These are phyloP conservation scores for Neurospora intermedia DNA, from an alignment of 495 filamentous ascomycete species.

Conservation along the genomic window DNA sequence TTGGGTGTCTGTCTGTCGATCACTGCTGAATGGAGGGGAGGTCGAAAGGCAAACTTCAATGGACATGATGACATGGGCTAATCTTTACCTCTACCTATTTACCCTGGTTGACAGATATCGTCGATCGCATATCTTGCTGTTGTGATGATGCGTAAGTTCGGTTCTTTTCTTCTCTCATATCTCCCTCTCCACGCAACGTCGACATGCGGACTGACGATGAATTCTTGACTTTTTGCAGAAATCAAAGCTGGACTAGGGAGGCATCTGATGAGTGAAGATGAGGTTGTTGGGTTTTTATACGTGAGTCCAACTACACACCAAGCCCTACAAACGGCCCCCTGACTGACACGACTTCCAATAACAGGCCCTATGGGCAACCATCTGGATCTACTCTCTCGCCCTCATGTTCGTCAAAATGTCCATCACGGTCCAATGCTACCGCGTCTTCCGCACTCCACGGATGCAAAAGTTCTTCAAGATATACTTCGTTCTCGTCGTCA, in stretches of 20 bases:
- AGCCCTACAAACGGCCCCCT: no score
- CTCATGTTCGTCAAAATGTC: constrained; percentile 17
- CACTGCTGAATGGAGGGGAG: neutral
- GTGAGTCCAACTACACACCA: no score
- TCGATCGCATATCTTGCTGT: constrained; percentile 9
- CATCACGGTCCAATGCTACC: constrained; percentile 21
- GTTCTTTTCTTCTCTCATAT: neutral
- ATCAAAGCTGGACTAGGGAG: constrained; percentile 11
- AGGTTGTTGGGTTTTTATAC: constrained; percentile 24
- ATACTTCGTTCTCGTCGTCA: constrained; percentile 9
- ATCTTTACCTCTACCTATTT: neutral
- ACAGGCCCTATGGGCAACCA: constrained; percentile 17
- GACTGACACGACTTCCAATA: constrained; percentile 14
- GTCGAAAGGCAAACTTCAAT: neutral
- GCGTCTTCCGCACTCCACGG: constrained; percentile 12
- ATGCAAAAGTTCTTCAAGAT: constrained; percentile 10
- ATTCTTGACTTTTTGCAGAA: constrained; percentile 1
- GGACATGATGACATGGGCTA: neutral
- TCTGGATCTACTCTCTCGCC: constrained; percentile 16
- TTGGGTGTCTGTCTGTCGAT: neutral
- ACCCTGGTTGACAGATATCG: constrained; percentile 1
- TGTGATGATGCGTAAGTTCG: constrained; percentile 10
- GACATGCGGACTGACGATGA: neutral
- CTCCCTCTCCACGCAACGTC: neutral
- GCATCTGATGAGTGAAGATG: constrained; percentile 13